Percentiles rank a stretch among this genome's conserved stretches.
Conservation (phyloP, 2,329 filamentous ascomycete genomes). For the Boeremia lycopersici region DNA sequence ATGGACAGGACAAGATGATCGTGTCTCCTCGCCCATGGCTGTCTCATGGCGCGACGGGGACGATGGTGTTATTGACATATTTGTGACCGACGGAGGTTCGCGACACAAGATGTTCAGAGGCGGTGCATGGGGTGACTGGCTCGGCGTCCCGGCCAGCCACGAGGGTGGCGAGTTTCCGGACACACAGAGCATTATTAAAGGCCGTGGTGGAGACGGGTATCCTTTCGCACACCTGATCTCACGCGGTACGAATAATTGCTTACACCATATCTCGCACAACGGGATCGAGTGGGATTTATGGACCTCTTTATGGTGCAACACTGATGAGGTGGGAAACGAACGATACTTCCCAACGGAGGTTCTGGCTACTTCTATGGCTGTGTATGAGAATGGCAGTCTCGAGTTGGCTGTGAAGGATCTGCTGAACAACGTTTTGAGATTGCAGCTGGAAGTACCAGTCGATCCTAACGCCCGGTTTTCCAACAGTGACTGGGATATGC, state of each 20-base stretch:
- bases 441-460: background rate
- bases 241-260: slow-evolving; percentile 13
- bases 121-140: slow-evolving; percentile 18
- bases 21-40: background rate
- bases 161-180: slow-evolving; percentile 15
- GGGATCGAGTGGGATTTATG: slow-evolving; percentile 13
- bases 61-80: slow-evolving; percentile 14
- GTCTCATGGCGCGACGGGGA: slow-evolving; percentile 3
- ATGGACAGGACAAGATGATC: background rate
- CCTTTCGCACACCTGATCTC: slow-evolving; percentile 15
- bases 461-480: background rate
- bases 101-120: slow-evolving; percentile 11
- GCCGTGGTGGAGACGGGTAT: background rate
- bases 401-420: background rate
- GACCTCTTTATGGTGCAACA: background rate
- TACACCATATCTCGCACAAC: slow-evolving; percentile 13
- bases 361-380: slow-evolving; percentile 2
- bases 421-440: background rate
- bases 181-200: slow-evolving; percentile 16
- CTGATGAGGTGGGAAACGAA: background rate
- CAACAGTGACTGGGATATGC: background rate
- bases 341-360: background rate
- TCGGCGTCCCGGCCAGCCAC: slow-evolving; percentile 5
- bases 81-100: background rate
- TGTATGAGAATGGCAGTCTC: background rate